Evolutionary conservation across 306 rosid species (phyloP), one percentile per base, ranked within the genome.

Genomic region (Fagus crenata): DNA sequence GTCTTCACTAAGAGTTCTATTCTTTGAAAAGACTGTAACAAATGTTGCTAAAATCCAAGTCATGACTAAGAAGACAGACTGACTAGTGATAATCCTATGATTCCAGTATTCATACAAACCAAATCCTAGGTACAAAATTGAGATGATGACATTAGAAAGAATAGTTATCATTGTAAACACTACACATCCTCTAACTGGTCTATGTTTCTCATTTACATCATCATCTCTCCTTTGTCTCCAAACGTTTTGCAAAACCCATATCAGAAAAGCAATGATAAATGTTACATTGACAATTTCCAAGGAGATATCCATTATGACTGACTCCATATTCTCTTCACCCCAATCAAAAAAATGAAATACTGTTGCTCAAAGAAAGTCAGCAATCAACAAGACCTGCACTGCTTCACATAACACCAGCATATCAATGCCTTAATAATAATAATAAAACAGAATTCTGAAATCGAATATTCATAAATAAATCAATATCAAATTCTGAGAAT

Each of bases 41-140:
- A 73, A 2, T 4, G 95, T 78, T 4, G 96, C 90, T 33, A 92
- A 81, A 75, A 76, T 70, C 98, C 98, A 92, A 0, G 91, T 88
- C 3, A 87, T 31, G 79, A 85, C 73, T 6, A 82, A 83, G 2
- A 86, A 76, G 67, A 84, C 70, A 33, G 78, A 69, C 67, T 73
- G 73, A 53, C 46, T 77, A 17, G 60, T 68, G 28, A 89, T 11
- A n/a, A 56, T 72, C 75, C 81, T 75, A 4, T 15, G n/a, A 36
- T 12, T 75, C 72, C 64, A 74, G 42, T 64, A 91, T 69, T 79
- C 82, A 76, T 83, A 73, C 74, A 79, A 71, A 7, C 74, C 85
- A 81, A 86, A 79, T 79, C 86, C 87, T 4, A 87, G 15, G 60
- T 86, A 86, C 17, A 88, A 67, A 58, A 56, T 7, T 3, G 96